These are phyloP conservation scores for Suillus subalutaceus DNA, from an alignment of 768 basidiomycete species.

Conservation along the genomic window DNA sequence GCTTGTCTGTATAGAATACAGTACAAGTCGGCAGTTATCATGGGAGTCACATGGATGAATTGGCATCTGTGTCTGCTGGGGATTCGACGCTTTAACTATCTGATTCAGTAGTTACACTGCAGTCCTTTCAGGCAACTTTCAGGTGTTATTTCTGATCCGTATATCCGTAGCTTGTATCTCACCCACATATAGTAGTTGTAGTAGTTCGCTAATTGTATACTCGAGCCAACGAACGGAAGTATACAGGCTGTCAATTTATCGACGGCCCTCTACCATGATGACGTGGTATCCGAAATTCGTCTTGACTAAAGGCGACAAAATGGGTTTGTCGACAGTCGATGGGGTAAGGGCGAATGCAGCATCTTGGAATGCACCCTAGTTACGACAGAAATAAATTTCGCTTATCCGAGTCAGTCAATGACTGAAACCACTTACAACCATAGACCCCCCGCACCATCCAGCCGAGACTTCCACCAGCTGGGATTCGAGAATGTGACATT, in stretches of 20 bases:
- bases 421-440: constrained; percentile 57
- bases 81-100: not conserved
- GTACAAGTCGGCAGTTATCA: constrained; percentile 59
- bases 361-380: constrained; percentile 76
- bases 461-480: constrained; percentile 83
- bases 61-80: not conserved
- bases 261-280: constrained; percentile 89
- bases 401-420: constrained; percentile 1
- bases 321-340: constrained; percentile 80
- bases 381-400: constrained; percentile 14
- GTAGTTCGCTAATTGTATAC: constrained; percentile 7
- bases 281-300: constrained; percentile 87
- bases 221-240: not conserved
- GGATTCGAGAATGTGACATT: constrained; percentile 6
- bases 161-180: constrained; percentile 10
- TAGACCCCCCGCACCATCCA: constrained; percentile 88
- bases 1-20: constrained; percentile 44
- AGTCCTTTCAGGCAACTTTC: not conserved
- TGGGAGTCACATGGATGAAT: constrained; percentile 27
- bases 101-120: not conserved
- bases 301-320: constrained; percentile 73
- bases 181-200: constrained; percentile 7
- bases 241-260: constrained; percentile 34
- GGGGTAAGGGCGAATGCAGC: constrained; percentile 83
- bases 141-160: constrained; percentile 10